Base-by-base conservation (phyloP, 2,329 filamentous ascomycete species). In the Exophiala aquamarina region DNA sequence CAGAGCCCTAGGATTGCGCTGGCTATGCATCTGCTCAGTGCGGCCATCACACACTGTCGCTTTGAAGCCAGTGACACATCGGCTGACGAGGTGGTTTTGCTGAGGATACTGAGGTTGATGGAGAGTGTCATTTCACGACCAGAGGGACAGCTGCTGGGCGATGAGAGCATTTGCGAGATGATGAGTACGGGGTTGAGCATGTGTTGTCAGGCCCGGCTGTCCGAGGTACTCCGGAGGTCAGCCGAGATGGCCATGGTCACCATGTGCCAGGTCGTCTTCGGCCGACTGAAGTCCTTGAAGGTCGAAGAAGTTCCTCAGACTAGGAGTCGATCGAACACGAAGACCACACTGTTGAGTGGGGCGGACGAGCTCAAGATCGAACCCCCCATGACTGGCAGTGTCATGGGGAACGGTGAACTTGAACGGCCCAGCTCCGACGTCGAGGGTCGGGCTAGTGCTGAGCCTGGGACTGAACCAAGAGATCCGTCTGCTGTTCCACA, bases 231-330 rank as follows among this genome's bases (percentile, higher is more conserved):
- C 44, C 83, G 92, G 55, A 81, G 91, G 55, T 95, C 91, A 15
- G 93, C 93, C 2, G 93, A 98, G 69, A 55, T 95, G 63, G 86
- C 90, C 44, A 96, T 98, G 91, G 89, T 97, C 36, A 89, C 89
- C 58, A 98, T 98, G 93, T 97, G 93, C 64, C 93, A 98, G 70
- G 90, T 95, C 57, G 95, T 98, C 61, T 98, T 98, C 65, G 87
- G 91, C 67, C 84, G 94, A 50, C 72, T 98, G 42, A 95, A 95
- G 66, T 84, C 91, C 55, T 73, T 97, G 6, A 89, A 94, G 60
- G 78, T 87, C 37, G 86, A 91, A 63, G 80, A 83, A 17, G 82
- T 87, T 52, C 70, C 79, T 3, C 49, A 47, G 31, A 42, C 41
- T 10, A 47, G 57, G 26, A 57, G 52, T 44, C 50, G 57, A 9